Percentiles rank a stretch among this genome's conserved stretches.
These are phyloP conservation scores for Cystobasidiaceae sp. DNA, from an alignment of 1,284 basidiomycete species.

Conservation along the genomic window DNA sequence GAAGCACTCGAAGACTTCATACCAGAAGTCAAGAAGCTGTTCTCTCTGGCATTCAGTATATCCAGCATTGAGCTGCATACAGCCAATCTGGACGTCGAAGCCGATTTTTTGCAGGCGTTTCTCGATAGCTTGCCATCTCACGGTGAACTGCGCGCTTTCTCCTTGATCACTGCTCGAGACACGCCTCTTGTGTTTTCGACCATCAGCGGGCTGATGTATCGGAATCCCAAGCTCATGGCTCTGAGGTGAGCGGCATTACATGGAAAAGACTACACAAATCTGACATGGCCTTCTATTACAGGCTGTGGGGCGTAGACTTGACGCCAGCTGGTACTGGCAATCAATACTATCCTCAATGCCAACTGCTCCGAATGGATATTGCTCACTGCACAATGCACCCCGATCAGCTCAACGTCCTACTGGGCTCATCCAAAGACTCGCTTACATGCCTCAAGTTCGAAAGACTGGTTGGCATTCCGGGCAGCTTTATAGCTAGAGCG, in stretches of 20 bases:
- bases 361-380: slow-evolving; percentile 15
- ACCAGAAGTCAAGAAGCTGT: slow-evolving; percentile 27
- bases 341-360: slow-evolving; percentile 23
- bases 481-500: slow-evolving; percentile 15
- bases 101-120: slow-evolving; percentile 23
- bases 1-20: slow-evolving; percentile 17
- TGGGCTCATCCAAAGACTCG: slow-evolving; percentile 6
- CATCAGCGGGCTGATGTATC: slow-evolving; percentile 24
- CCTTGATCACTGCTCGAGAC: slow-evolving; percentile 16
- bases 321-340: slow-evolving; percentile 18
- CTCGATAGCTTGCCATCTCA: slow-evolving; percentile 22
- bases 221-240: slow-evolving; percentile 11
- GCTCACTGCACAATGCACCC: slow-evolving; percentile 20
- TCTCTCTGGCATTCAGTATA: slow-evolving; percentile 19
- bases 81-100: slow-evolving; percentile 16
- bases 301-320: slow-evolving; percentile 19
- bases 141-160: slow-evolving; percentile 24
- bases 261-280: neutral
- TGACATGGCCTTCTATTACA: neutral
- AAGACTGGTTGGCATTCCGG: slow-evolving; percentile 4
- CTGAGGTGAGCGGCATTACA: neutral
- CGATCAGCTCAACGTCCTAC: slow-evolving; percentile 11
- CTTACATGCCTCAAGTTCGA: slow-evolving; percentile 19
- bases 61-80: slow-evolving; percentile 26
- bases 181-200: slow-evolving; percentile 9